phyloP scores from a whole-genome alignment of 345 rosid genomes.

The Aegle marmelos region DNA sequence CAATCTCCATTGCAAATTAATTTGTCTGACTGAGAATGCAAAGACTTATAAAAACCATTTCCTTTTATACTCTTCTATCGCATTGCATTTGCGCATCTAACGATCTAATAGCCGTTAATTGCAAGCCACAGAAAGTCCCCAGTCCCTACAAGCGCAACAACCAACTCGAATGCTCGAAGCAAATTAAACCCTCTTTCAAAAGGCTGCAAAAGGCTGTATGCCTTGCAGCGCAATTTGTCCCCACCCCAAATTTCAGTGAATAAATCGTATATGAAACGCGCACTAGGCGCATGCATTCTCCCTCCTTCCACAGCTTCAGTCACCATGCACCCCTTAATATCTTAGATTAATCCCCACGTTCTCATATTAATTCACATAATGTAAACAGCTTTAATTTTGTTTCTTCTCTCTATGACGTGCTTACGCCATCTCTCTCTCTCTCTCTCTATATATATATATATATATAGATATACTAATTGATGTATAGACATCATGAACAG shows the following conservation, averaged over 20 bases:
- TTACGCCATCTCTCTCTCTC: too few relatives aligned
- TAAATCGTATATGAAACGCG: conserved; percentile 1
- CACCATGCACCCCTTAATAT: too few relatives aligned
- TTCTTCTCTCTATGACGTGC: not conserved
- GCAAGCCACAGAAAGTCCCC: conserved; percentile 25
- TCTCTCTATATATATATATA: not conserved
- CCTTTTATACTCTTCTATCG: conserved; percentile 18
- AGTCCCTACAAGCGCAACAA: conserved; percentile 3
- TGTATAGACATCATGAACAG: not conserved
- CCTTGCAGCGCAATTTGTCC: conserved; percentile 37
- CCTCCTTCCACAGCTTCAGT: not conserved
- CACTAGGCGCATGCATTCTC: not conserved
- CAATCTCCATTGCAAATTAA: conserved; percentile 14
- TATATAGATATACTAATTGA: too few relatives aligned
- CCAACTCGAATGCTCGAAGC: not conserved
- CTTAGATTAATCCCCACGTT: not conserved
- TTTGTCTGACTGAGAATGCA: conserved; percentile 5
- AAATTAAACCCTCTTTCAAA: conserved; percentile 9
- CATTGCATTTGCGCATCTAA: not conserved
- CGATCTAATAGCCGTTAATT: not conserved
- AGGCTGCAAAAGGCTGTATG: conserved; percentile 30
- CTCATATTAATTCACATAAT: not conserved
- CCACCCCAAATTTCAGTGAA: conserved; percentile 23
- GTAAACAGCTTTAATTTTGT: not conserved
- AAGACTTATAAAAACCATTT: not conserved